phyloP scores from a whole-genome alignment of 176 grass and related monocot species.

The Guadua angustifolia region DNA sequence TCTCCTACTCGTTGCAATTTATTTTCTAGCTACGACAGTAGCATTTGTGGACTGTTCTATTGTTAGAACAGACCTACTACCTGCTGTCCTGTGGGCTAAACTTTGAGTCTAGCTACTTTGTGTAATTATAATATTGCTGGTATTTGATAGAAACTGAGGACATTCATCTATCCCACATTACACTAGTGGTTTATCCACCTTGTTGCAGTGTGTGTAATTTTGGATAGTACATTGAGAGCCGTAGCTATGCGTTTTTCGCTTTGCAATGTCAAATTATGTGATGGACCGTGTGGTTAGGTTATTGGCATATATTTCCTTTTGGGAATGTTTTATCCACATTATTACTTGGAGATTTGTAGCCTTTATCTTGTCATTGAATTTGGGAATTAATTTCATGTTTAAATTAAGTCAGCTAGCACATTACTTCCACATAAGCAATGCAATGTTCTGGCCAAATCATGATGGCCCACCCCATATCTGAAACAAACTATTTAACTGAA shows the following conservation, averaged over 20 bases:
- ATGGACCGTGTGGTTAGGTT: too few species aligned
- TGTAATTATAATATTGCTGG: not conserved
- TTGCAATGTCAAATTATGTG: not conserved
- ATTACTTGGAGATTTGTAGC: not conserved
- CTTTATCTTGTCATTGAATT: not conserved
- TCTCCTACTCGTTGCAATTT: too few species aligned
- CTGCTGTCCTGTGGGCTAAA: not conserved
- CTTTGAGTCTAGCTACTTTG: not conserved
- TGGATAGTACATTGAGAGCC: not conserved
- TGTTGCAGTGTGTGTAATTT: not conserved
- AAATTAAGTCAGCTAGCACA: too few species aligned
- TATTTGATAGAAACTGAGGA: not conserved
- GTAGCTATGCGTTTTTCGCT: not conserved
- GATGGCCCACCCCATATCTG: too few species aligned
- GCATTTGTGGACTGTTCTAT: too few species aligned
- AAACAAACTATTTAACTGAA: too few species aligned
- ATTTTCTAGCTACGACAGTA: too few species aligned
- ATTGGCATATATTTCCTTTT: not conserved
- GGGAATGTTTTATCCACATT: not conserved
- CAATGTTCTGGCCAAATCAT: too few species aligned
- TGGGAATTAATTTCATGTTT: not conserved
- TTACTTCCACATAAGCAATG: too few species aligned
- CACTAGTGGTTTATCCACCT: not conserved
- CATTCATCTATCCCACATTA: not conserved
- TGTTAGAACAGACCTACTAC: too few species aligned